A percentile compares a stretch with the other conserved stretches of the same genome.
Evolutionary conservation across 805 yeast species (phyloP).

Genomic region (Yamadazyma kitorensis): DNA sequence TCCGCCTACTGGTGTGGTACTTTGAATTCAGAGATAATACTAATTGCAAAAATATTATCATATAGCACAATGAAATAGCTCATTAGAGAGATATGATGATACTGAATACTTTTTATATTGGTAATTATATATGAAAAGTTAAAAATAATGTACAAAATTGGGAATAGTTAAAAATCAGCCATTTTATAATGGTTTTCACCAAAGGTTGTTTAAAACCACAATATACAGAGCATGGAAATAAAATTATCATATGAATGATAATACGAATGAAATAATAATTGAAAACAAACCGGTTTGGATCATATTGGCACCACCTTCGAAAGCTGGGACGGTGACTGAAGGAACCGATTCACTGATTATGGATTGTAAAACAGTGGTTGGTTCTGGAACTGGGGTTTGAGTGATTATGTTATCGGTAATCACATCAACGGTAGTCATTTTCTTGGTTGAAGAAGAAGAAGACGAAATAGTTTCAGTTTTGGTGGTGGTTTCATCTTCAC

Average conservation of each 20-base stretch:
- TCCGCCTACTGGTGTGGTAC: no score
- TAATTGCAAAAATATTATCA: background rate
- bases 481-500: background rate
- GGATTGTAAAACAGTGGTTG: conserved; percentile 13
- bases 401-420: conserved; percentile 41
- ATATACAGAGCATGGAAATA: background rate
- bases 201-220: no score
- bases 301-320: conserved; percentile 28
- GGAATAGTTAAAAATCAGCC: conserved; percentile 2
- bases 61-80: background rate
- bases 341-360: conserved; percentile 13
- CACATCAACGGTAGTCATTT: conserved; percentile 27
- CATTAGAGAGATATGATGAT: background rate
- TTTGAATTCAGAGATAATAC: no score
- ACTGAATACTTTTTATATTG: conserved; percentile 6
- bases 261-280: conserved; percentile 19
- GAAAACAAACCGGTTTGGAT: conserved; percentile 24
- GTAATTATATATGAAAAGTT: conserved; percentile 6
- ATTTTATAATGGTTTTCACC: no score
- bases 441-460: conserved; percentile 2
- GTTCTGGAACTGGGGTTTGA: conserved; percentile 20
- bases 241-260: conserved; percentile 11
- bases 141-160: conserved; percentile 3
- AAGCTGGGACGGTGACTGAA: conserved; percentile 17
- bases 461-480: conserved; percentile 3